Conservation (phyloP, 1,139 yeast genomes). For the Yamadazyma songkhlaensis region DNA sequence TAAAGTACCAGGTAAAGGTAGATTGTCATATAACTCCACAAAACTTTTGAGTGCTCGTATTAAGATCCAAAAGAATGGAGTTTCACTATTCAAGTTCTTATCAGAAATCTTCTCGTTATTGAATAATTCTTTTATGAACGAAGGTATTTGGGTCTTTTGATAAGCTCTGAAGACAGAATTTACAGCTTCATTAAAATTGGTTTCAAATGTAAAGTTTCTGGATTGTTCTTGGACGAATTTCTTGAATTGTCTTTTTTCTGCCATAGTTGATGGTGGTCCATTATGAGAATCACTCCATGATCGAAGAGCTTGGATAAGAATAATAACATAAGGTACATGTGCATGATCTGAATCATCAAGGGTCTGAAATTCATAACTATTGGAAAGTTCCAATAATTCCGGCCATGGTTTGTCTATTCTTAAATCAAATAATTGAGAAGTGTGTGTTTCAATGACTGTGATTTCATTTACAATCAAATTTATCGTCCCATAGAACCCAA, state of each 20-base stretch:
- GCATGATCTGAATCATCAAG: conserved; percentile 55
- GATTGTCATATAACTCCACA: conserved; percentile 35
- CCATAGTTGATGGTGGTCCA: conserved; percentile 39
- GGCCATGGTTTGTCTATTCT: conserved; percentile 77
- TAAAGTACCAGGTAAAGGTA: conserved; percentile 72
- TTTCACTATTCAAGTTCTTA: conserved; percentile 14
- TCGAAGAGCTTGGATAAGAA: conserved; percentile 57
- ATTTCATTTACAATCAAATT: conserved; percentile 51
- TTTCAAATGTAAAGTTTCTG: conserved; percentile 39
- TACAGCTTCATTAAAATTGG: conserved; percentile 73
- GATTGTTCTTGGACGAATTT: conserved; percentile 32
- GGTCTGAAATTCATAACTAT: conserved; percentile 45
- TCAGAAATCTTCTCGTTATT: conserved; percentile 16
- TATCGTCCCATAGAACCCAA: conserved; percentile 71
- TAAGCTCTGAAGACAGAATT: conserved; percentile 53
- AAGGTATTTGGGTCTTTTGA: conserved; percentile 40
- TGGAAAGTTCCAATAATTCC: conserved; percentile 54
- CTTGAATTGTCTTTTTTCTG: conserved; percentile 51
- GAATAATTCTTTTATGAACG: conserved; percentile 10
- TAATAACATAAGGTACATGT: conserved; percentile 71
- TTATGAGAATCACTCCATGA: conserved; percentile 38
- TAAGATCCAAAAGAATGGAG: conserved; percentile 59
- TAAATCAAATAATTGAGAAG: conserved; percentile 62
- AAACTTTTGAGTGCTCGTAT: conserved; percentile 55
- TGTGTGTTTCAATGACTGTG: conserved; percentile 75